These are phyloP conservation scores for Aspergillus pseudoviridinutans DNA, from an alignment of 2,329 filamentous ascomycete species.

Conservation along the genomic window DNA sequence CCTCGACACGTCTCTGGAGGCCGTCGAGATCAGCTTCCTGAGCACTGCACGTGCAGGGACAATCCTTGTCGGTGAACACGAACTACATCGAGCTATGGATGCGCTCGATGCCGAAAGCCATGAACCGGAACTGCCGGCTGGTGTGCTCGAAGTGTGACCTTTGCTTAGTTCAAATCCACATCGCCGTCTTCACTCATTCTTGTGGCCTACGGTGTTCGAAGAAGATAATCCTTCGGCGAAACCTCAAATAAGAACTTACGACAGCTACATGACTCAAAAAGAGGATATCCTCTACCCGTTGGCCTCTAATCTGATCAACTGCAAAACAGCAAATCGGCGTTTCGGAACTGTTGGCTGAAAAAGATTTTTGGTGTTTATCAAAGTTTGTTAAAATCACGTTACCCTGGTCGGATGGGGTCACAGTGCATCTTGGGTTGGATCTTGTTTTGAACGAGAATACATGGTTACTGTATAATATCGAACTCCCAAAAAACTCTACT, in stretches of 20 bases:
- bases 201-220: neutral
- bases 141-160: slow-evolving; percentile 26
- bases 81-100: slow-evolving; percentile 68
- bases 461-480: neutral
- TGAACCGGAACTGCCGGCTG: slow-evolving; percentile 13
- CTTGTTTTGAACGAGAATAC: neutral
- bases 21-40: slow-evolving; percentile 80
- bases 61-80: slow-evolving; percentile 75
- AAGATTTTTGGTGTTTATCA: neutral
- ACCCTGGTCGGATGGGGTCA: neutral
- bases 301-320: neutral
- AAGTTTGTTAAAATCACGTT: neutral
- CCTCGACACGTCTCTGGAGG: slow-evolving; percentile 29
- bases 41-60: slow-evolving; percentile 85
- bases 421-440: neutral
- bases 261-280: neutral
- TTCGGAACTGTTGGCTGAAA: neutral
- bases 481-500: neutral
- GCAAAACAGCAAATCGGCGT: neutral
- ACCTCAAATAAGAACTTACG: neutral
- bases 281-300: neutral
- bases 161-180: neutral
- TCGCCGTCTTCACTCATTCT: neutral
- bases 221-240: neutral
- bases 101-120: slow-evolving; percentile 53